Percentiles rank a stretch among this genome's conserved stretches.
Evolutionary conservation across 768 basidiomycete species (phyloP).

Genomic region (Cystofilobasidium capitatum): DNA sequence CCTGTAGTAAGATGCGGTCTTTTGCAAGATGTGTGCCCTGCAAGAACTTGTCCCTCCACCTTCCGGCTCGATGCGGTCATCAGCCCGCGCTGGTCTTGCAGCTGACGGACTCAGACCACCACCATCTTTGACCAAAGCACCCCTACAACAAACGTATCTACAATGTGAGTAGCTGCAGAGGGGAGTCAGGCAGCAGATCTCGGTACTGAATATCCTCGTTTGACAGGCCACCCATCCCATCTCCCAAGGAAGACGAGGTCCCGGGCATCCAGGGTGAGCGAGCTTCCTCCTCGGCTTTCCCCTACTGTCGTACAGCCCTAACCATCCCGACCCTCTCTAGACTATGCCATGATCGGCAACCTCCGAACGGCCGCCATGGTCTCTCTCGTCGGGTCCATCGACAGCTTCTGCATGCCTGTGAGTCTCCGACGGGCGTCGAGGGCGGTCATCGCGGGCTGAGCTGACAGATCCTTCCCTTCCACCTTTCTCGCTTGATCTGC

Average conservation of each 20-base stretch:
- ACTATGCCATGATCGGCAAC: constrained; percentile 41
- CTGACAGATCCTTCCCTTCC: not conserved
- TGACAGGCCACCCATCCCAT: not conserved
- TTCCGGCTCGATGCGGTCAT: no score
- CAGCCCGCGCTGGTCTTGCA: no score
- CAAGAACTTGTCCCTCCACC: no score
- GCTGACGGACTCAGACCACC: no score
- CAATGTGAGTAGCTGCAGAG: no score
- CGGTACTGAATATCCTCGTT: no score
- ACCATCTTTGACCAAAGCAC: no score
- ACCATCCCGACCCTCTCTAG: constrained; percentile 2
- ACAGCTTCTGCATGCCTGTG: constrained; percentile 60
- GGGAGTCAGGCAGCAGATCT: no score
- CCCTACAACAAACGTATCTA: no score
- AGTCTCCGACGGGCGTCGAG: not conserved
- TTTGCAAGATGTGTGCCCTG: no score
- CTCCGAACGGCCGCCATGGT: constrained; percentile 38
- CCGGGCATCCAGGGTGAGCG: not conserved
- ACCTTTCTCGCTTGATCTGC: constrained; percentile 44
- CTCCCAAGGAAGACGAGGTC: not conserved
- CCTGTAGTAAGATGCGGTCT: no score
- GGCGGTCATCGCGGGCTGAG: not conserved
- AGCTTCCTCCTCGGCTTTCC: not conserved
- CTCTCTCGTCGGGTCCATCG: constrained; percentile 46
- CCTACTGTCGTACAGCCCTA: not conserved